A percentile compares a stretch with the other conserved stretches of the same genome.
These are phyloP conservation scores for Coniochaeta ligniaria DNA, from an alignment of 2,329 filamentous ascomycete species.

Conservation along the genomic window DNA sequence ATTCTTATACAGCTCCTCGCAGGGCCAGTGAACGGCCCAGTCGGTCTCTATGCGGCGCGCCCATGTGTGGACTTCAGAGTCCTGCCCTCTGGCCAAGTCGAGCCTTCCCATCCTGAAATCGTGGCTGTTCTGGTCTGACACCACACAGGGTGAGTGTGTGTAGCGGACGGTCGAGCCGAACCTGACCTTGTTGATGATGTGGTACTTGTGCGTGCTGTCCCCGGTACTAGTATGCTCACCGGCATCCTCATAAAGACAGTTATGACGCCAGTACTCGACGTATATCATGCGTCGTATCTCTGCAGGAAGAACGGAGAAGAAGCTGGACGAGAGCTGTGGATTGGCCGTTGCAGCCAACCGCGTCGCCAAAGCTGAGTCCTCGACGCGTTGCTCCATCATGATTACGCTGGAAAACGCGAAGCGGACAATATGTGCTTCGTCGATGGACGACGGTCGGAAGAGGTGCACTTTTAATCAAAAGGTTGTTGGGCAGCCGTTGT, in stretches of 20 bases:
- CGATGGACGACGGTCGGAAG: too few species aligned
- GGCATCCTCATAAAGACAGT: conserved; percentile 11
- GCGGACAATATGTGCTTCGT: too few species aligned
- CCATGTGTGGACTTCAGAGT: background rate
- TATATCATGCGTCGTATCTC: conserved; percentile 25
- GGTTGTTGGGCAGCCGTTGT: too few species aligned
- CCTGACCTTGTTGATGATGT: background rate
- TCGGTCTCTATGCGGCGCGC: conserved; percentile 9
- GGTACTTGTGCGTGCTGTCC: background rate
- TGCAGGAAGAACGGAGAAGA: conserved; percentile 19
- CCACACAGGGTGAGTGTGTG: background rate
- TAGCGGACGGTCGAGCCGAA: conserved; percentile 3
- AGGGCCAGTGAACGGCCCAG: conserved; percentile 15
- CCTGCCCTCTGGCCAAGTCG: too few species aligned
- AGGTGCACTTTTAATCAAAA: too few species aligned
- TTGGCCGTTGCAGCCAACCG: conserved; percentile 20
- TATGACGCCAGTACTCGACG: conserved; percentile 16
- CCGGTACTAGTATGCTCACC: background rate
- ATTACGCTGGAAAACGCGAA: background rate
- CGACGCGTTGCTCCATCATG: background rate
- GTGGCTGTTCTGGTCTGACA: background rate
- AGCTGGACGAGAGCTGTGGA: conserved; percentile 31
- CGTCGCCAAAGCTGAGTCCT: background rate
- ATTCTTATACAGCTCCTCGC: conserved; percentile 11
- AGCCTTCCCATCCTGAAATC: background rate